phyloP scores from a whole-genome alignment of 352 stramenopile species.

The Bremia lactucae region DNA sequence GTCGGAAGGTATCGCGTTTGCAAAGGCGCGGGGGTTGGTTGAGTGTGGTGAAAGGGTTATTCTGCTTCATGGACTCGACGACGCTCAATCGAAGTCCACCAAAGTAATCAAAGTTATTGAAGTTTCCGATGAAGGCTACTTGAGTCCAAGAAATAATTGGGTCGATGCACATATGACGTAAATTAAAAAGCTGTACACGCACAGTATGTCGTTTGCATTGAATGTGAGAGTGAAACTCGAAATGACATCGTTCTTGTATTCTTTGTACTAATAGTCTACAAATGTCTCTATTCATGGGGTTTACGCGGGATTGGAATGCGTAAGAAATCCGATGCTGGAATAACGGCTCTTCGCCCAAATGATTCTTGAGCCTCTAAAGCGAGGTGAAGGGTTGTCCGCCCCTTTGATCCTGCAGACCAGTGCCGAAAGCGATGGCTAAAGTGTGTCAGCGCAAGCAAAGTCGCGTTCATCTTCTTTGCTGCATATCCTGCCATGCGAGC shows the following conservation, averaged over 20 bases:
- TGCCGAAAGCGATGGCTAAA: conserved; percentile 80
- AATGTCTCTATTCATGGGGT: conserved; percentile 36
- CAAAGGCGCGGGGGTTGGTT: conserved; percentile 75
- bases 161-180: background rate
- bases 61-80: conserved; percentile 82
- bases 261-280: conserved; percentile 21
- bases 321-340: conserved; percentile 72
- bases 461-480: conserved; percentile 65
- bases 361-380: conserved; percentile 50
- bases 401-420: conserved; percentile 30
- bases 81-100: conserved; percentile 66
- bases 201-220: no score
- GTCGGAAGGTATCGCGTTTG: conserved; percentile 72
- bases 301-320: conserved; percentile 56
- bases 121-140: conserved; percentile 51
- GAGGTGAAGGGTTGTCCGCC: conserved; percentile 56
- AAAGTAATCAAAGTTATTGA: conserved; percentile 88
- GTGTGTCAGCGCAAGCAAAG: conserved; percentile 69
- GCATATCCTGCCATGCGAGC: conserved; percentile 67
- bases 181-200: no score
- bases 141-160: conserved; percentile 52
- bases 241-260: no score
- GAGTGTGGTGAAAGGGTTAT: conserved; percentile 80
- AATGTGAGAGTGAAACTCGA: no score
- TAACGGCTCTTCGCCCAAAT: conserved; percentile 52